Evolutionary conservation across 2,329 filamentous ascomycete species (phyloP).

Genomic region (Shiraia sp.): DNA sequence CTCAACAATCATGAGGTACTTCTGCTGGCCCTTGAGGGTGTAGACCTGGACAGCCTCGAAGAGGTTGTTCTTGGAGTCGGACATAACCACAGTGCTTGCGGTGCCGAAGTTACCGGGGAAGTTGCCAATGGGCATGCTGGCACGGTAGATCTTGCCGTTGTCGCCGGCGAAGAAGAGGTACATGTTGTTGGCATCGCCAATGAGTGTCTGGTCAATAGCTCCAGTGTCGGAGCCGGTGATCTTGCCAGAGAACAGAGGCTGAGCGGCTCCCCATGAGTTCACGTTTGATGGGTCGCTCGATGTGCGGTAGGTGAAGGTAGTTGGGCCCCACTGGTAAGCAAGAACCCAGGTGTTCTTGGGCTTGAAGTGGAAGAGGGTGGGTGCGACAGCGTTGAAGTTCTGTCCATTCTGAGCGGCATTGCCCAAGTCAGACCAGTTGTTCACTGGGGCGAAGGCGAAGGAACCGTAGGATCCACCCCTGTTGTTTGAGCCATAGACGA

Average conservation of each 20-base stretch:
- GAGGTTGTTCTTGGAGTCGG: conserved; percentile 59
- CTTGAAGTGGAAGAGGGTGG: conserved; percentile 65
- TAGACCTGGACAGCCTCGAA: conserved; percentile 72
- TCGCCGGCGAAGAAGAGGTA: conserved; percentile 71
- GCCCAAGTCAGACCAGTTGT: conserved; percentile 57
- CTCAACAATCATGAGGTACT: conserved; percentile 72
- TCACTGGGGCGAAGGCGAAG: conserved; percentile 61
- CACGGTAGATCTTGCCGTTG: conserved; percentile 68
- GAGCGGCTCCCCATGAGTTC: conserved; percentile 59
- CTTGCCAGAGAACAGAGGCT: conserved; percentile 61
- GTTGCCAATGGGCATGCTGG: conserved; percentile 64
- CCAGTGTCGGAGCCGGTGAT: conserved; percentile 58
- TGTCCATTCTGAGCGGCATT: conserved; percentile 59
- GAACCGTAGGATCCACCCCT: conserved; percentile 56
- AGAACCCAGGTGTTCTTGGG: conserved; percentile 68
- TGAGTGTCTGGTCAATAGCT: conserved; percentile 66
- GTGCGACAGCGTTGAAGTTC: conserved; percentile 56
- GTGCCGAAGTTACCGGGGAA: conserved; percentile 66
- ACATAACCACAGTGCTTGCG: conserved; percentile 54
- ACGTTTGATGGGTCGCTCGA: conserved; percentile 60
- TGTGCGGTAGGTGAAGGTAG: conserved; percentile 64
- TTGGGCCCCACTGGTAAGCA: conserved; percentile 66
- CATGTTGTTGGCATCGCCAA: conserved; percentile 64
- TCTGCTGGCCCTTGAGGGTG: conserved; percentile 58
- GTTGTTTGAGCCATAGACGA: conserved; percentile 63